Percentiles rank a stretch among this genome's conserved stretches.
Evolutionary conservation across 257 asterid species (phyloP).

Genomic region (Osmanthus fragrans): DNA sequence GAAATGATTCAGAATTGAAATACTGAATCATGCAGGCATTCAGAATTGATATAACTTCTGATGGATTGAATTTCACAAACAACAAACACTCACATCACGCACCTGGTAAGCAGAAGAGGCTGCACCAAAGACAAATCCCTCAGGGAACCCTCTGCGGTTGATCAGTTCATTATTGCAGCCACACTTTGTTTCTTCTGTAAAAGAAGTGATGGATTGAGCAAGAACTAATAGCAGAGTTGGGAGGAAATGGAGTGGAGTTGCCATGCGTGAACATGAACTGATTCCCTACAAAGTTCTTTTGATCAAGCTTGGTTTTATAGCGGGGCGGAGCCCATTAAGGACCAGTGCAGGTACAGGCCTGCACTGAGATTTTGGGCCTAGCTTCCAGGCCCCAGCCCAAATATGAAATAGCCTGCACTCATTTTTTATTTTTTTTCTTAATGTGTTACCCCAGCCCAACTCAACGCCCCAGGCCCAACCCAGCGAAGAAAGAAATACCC

Average conservation of each 20-base stretch:
- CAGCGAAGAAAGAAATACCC: too few relatives aligned
- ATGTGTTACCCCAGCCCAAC: too few relatives aligned
- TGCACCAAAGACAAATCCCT: conserved; percentile 42
- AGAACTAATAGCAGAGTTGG: background rate
- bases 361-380: too few relatives aligned
- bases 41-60: background rate
- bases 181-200: conserved; percentile 22
- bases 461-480: too few relatives aligned
- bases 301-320: background rate
- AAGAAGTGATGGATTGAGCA: background rate
- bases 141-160: conserved; percentile 29
- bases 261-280: background rate
- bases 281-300: background rate
- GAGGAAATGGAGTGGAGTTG: background rate
- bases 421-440: too few relatives aligned
- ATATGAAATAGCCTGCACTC: too few relatives aligned
- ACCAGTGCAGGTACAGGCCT: too few relatives aligned
- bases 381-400: too few relatives aligned
- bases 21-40: background rate
- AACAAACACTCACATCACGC: background rate
- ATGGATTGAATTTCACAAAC: background rate
- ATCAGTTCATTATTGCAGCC: conserved; percentile 14
- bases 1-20: background rate
- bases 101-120: conserved; percentile 57
- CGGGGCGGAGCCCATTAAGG: too few relatives aligned